Percentiles rank a stretch among this genome's conserved stretches.
Evolutionary conservation across 257 asterid species (phyloP).

Genomic region (Henckelia pumila): DNA sequence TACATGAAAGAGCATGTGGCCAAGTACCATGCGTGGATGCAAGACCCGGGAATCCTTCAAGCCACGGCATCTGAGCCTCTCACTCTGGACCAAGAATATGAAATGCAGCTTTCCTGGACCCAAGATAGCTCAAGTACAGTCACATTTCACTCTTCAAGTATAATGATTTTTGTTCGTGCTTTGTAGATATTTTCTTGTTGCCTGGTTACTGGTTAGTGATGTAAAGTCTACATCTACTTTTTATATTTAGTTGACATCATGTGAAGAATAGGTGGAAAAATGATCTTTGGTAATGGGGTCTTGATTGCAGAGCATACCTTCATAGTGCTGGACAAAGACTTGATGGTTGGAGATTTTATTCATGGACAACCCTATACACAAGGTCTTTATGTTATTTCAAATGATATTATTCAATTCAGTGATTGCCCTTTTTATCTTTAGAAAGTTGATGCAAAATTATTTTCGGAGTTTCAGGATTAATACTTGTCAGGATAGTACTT

Average conservation of each 20-base stretch:
- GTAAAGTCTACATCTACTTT: not conserved
- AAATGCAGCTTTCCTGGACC: constrained; percentile 84
- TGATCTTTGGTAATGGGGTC: constrained; percentile 14
- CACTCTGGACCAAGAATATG: constrained; percentile 68
- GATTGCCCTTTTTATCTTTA: constrained; percentile 11
- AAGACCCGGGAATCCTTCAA: constrained; percentile 72
- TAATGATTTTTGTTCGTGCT: constrained; percentile 2
- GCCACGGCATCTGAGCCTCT: constrained; percentile 96
- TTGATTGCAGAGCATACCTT: constrained; percentile 80
- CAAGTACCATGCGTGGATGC: constrained; percentile 92
- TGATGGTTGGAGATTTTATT: constrained; percentile 59
- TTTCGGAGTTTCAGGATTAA: not conserved
- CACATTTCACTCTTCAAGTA: constrained; percentile 5
- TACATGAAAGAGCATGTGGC: constrained; percentile 90
- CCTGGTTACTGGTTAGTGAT: constrained; percentile 10
- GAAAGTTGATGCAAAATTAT: not conserved
- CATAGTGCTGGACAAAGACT: constrained; percentile 72
- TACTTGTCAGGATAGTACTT: not conserved
- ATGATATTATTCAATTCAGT: not conserved
- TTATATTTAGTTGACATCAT: not conserved
- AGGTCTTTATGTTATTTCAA: constrained; percentile 40
- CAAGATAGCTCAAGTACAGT: constrained; percentile 74
- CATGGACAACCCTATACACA: constrained; percentile 74
- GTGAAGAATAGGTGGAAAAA: not conserved
- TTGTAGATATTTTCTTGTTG: not conserved